Base-by-base conservation (phyloP, 2,329 filamentous ascomycete genomes). In the Arthrobotrys conoides region DNA sequence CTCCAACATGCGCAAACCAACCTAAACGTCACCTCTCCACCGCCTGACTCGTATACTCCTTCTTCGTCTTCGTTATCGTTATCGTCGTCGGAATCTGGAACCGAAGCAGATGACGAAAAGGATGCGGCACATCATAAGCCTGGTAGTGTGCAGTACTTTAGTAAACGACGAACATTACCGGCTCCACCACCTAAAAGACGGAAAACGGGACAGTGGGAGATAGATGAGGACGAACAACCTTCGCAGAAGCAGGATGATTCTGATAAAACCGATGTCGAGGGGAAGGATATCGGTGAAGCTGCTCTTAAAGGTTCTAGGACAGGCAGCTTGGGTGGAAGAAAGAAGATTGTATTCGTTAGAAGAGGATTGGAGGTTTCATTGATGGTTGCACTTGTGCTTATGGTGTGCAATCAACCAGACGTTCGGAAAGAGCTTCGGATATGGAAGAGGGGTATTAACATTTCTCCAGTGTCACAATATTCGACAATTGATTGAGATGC, bases 51-150 rank as follows among this genome's bases (percentile, higher is more conserved):
- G 18, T 51, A 65, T 16, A 67, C 48, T 44, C 57, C 71, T 10
- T 65, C 72, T 48, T 76, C 72, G 5, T 61, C 36, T 10, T 72
- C 82, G 44, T 61, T 61, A 44, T 84, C 84, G 82, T 84, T 84
- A 82, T 84, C 85, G 59, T 84, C 83, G 77, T 80, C 83, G 78
- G 81, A 82, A 59, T 82, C 81, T 3, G 81, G 81, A 5, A 82
- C 81, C 3, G 81, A 82, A 46, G 81, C 81, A 6, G 81, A 82
- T 55, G 81, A 82, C 68, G 81, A 82, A 53, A 78, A 81, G 71
- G 80, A 81, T 38, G 76, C 76, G 48, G 75, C 66, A 6, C 53
- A 69, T 49, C 67, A 71, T 27, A 70, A 64, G 30, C 49, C 51
- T 9, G 65, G 72, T 5, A 24, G 20, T n/a, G 75, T 67, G 1